phyloP scores from a whole-genome alignment of 306 rosid species.

The Abrus precatorius region DNA sequence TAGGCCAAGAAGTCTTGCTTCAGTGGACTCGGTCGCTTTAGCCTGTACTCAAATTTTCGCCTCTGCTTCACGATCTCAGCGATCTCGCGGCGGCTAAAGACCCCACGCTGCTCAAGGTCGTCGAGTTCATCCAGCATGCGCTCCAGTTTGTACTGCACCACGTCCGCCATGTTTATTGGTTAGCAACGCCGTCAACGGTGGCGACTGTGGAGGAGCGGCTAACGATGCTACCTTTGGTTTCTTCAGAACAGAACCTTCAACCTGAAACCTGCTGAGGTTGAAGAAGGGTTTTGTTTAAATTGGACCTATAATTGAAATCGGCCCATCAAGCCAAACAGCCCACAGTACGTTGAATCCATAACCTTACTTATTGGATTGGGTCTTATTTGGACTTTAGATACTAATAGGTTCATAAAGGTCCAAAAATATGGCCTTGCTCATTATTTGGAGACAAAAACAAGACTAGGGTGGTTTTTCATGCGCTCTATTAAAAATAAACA shows the following conservation, averaged over 20 bases:
- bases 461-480: too few species aligned
- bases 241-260: background rate
- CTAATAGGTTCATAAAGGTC: too few species aligned
- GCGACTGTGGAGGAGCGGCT: background rate
- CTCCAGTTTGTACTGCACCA: slow-evolving; percentile 59
- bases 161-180: slow-evolving; percentile 52
- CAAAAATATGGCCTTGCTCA: too few species aligned
- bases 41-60: slow-evolving; percentile 56
- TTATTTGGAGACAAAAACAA: too few species aligned
- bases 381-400: background rate
- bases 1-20: slow-evolving; percentile 55
- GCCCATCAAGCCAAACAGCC: too few species aligned
- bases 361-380: background rate
- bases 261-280: slow-evolving; percentile 10
- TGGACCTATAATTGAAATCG: background rate
- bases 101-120: slow-evolving; percentile 58
- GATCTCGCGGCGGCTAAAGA: slow-evolving; percentile 55
- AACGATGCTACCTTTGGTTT: slow-evolving; percentile 1
- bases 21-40: slow-evolving; percentile 52
- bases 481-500: too few species aligned
- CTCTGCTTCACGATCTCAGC: slow-evolving; percentile 60
- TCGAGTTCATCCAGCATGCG: slow-evolving; percentile 60
- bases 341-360: background rate
- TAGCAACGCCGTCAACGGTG: background rate
- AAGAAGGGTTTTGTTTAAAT: slow-evolving; percentile 44